Evolutionary conservation across 2,329 filamentous ascomycete genomes (phyloP).

Genomic region (Chrysoporthe austroafricana): DNA sequence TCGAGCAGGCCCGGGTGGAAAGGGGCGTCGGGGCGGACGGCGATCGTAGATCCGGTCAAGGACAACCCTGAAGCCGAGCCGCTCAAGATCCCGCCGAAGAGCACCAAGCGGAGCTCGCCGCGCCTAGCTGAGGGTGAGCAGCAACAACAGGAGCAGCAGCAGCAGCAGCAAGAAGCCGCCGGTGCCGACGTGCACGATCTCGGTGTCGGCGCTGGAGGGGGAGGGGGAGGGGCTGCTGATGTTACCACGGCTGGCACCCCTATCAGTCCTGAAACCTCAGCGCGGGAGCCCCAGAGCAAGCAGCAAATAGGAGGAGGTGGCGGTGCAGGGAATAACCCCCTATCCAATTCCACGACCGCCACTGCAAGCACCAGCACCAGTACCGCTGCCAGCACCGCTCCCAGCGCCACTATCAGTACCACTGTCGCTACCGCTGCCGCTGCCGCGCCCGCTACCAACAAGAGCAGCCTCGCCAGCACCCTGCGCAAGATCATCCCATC

Average conservation of each 20-base stretch:
- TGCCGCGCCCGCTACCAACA: neutral
- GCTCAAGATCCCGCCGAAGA: constrained; percentile 59
- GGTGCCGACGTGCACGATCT: neutral
- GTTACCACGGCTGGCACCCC: constrained; percentile 35
- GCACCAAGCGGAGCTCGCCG: constrained; percentile 45
- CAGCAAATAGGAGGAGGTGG: constrained; percentile 29
- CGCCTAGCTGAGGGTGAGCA: constrained; percentile 28
- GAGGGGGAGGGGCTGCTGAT: constrained; percentile 7
- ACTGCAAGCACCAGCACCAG: constrained; percentile 1
- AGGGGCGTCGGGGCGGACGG: constrained; percentile 70
- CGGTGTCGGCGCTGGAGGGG: constrained; percentile 4
- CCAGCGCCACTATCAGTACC: constrained; percentile 9
- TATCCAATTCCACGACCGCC: constrained; percentile 19
- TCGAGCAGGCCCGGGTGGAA: constrained; percentile 66
- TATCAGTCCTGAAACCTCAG: constrained; percentile 36
- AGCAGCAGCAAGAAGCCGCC: constrained; percentile 6
- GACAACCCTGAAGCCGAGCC: constrained; percentile 62
- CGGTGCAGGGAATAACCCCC: constrained; percentile 19
- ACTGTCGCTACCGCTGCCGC: constrained; percentile 1
- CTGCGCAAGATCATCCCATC: constrained; percentile 44
- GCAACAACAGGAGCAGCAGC: constrained; percentile 13
- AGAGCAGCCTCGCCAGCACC: constrained; percentile 34
- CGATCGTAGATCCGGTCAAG: constrained; percentile 65
- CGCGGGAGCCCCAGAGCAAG: constrained; percentile 33
- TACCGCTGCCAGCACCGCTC: neutral